Conservation (phyloP, 2,329 filamentous ascomycete genomes). For the Alternaria burnsii region DNA sequence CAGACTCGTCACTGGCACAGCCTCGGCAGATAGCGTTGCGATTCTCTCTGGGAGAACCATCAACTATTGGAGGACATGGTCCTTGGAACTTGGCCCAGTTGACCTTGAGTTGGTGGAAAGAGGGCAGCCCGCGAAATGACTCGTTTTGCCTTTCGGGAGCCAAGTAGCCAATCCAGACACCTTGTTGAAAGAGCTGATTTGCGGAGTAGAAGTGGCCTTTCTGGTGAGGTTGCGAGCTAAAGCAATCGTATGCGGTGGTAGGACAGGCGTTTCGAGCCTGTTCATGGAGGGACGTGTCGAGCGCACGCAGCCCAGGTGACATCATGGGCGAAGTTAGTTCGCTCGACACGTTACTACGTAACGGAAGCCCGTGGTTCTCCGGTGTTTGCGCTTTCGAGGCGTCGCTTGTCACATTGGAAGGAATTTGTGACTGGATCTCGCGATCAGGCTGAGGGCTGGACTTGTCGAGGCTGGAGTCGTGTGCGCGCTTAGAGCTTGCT, state of each 20-base stretch:
- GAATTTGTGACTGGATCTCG: neutral
- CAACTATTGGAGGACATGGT: slow-evolving; percentile 17
- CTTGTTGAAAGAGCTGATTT: slow-evolving; percentile 21
- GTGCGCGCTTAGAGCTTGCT: neutral
- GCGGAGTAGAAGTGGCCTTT: slow-evolving; percentile 24
- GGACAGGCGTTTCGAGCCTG: neutral
- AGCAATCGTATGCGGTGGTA: slow-evolving; percentile 15
- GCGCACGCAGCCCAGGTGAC: neutral
- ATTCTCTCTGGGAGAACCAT: slow-evolving; percentile 6
- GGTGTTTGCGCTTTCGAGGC: neutral
- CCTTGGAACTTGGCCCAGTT: slow-evolving; percentile 21
- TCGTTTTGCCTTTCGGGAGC: slow-evolving; percentile 17
- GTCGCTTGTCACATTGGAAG: neutral
- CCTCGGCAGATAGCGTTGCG: slow-evolving; percentile 31
- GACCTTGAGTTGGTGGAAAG: slow-evolving; percentile 18
- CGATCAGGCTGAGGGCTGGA: neutral
- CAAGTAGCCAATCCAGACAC: slow-evolving; percentile 37
- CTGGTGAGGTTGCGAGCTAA: slow-evolving; percentile 15
- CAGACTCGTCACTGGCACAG: slow-evolving; percentile 20
- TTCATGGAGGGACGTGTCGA: neutral
- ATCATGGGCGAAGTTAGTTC: slow-evolving; percentile 7
- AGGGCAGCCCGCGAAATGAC: slow-evolving; percentile 23
- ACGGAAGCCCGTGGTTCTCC: neutral
- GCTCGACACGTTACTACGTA: neutral
- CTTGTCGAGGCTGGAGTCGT: neutral